Evolutionary conservation across 2,329 filamentous ascomycete species (phyloP).

Genomic region (Akanthomyces lecanii): DNA sequence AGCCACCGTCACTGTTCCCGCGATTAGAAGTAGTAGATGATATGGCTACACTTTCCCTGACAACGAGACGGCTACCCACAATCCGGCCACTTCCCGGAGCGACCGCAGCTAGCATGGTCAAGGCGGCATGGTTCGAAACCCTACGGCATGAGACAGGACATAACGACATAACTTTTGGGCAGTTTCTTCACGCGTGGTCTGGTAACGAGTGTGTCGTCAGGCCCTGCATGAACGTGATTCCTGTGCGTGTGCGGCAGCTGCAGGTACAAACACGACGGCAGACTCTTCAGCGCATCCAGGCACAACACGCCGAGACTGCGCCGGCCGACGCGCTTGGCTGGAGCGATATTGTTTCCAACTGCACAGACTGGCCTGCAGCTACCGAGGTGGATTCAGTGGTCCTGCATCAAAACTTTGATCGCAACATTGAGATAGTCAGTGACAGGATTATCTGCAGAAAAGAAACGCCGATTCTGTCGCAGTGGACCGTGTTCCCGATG

Average conservation of each 20-base stretch:
- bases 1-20: not conserved
- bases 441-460: not conserved
- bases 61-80: not conserved
- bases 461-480: not conserved
- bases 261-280: not conserved
- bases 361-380: constrained; percentile 7
- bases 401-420: constrained; percentile 11
- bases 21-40: not conserved
- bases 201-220: constrained; percentile 2
- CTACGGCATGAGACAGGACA: not conserved
- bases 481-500: constrained; percentile 4
- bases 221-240: constrained; percentile 10
- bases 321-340: constrained; percentile 2
- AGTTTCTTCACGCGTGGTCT: constrained; percentile 8
- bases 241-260: not conserved
- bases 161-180: not conserved
- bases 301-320: constrained; percentile 5
- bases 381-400: constrained; percentile 5
- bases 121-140: constrained; percentile 1
- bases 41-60: not conserved
- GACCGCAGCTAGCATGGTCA: constrained; percentile 5
- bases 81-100: not conserved
- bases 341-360: not conserved
- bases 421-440: not conserved
- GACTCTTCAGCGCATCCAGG: not conserved